These are phyloP conservation scores for Didymella sp. DNA, from an alignment of 2,329 filamentous ascomycete genomes.

Conservation along the genomic window DNA sequence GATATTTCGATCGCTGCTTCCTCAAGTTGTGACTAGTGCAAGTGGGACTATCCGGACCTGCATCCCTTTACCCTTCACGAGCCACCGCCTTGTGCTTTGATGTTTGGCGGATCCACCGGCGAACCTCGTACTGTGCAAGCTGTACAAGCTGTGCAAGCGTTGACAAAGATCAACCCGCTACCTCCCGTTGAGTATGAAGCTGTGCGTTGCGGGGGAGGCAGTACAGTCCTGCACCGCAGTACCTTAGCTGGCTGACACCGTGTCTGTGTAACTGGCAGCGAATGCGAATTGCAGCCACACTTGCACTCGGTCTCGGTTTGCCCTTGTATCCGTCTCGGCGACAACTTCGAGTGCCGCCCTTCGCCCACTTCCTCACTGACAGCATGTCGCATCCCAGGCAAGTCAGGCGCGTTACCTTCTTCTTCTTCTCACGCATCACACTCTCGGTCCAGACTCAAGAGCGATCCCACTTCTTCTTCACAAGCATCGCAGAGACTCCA, in stretches of 20 bases:
- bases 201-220: conserved; percentile 4
- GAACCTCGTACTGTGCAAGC: background rate
- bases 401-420: background rate
- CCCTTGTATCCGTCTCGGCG: conserved; percentile 26
- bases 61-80: background rate
- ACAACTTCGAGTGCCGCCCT: background rate
- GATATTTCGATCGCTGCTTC: conserved; percentile 30
- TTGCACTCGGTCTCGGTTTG: conserved; percentile 21
- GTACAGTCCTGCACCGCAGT: conserved; percentile 11
- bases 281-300: background rate
- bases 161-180: background rate
- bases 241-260: conserved; percentile 13
- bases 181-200: background rate
- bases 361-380: background rate
- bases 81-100: conserved; percentile 1
- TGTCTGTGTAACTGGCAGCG: conserved; percentile 14
- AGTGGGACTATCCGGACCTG: conserved; percentile 1
- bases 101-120: conserved; percentile 1
- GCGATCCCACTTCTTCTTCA: conserved; percentile 7
- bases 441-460: conserved; percentile 7
- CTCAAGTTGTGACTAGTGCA: conserved; percentile 20
- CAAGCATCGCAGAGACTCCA: conserved; percentile 18
- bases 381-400: background rate
- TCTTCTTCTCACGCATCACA: background rate
- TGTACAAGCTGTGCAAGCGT: background rate